Conservation (phyloP, 192 early-diverging fungal species). For the Podila minutissima region DNA sequence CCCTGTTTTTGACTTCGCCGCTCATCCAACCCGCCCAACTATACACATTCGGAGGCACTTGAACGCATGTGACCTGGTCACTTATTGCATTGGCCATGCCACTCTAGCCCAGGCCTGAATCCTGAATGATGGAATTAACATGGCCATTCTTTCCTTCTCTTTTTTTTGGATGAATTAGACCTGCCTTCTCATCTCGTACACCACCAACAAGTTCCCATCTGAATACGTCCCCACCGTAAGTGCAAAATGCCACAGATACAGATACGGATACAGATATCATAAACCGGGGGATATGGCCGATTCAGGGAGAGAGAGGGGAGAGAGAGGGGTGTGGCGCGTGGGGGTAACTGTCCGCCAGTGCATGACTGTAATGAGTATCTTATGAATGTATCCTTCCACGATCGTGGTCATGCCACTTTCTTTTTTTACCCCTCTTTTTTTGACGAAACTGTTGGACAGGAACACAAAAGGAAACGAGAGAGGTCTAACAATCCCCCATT, state of each 20-base stretch:
- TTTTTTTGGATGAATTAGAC: conserved; percentile 64
- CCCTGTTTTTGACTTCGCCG: too few relatives aligned
- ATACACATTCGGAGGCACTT: too few relatives aligned
- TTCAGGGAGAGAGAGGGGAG: background rate
- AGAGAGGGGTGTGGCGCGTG: too few relatives aligned
- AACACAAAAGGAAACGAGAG: background rate
- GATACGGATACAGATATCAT: background rate
- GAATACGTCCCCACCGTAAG: conserved; percentile 96
- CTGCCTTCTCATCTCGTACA: conserved; percentile 94
- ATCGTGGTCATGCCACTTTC: conserved; percentile 8
- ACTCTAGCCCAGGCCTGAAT: too few relatives aligned
- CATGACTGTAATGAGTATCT: too few relatives aligned
- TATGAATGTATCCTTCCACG: too few relatives aligned
- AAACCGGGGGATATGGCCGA: background rate
- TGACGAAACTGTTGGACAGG: background rate
- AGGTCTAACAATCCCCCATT: background rate
- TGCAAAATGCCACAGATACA: conserved; percentile 4
- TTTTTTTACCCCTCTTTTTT: conserved; percentile 8
- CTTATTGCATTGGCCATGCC: too few relatives aligned
- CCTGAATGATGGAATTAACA: too few relatives aligned
- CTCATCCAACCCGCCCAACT: too few relatives aligned
- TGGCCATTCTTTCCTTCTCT: background rate
- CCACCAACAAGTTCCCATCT: conserved; percentile 95
- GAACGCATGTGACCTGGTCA: too few relatives aligned
- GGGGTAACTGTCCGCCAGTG: too few relatives aligned